Evolutionary conservation across 352 stramenopile genomes (phyloP), one percentile per base, ranked within the genome.

Genomic region (Pythium sp.): DNA sequence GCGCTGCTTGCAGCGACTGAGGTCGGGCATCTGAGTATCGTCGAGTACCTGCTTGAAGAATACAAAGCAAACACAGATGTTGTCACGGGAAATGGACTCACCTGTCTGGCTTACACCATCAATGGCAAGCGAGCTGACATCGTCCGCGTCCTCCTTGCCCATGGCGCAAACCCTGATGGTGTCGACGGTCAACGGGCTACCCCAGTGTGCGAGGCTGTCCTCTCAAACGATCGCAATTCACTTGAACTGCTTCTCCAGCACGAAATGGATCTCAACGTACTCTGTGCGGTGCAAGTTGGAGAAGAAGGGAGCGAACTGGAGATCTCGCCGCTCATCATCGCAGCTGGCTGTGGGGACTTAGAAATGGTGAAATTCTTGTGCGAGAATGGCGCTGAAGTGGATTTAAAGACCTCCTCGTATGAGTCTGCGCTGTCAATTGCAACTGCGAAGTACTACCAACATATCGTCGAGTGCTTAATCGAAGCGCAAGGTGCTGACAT

Each of bases 301-400:
- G 51, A n/a, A 22, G 24, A 34, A 12, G 12, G 30, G 14, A 22
- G 38, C 38, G 38, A 58, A 11, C 51, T 58, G 22, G 51, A 58
- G 51, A 58, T 36, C 24, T 58, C 51, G 51, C 51, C 51, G 30
- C 22, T 58, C 51, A 58, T 58, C 24, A 15, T 58, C 24, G 51
- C 51, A 58, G 51, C 51, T 34, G 51, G 51, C 51, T 20, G 22
- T 30, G 51, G 51, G 14, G 15, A 36, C 18, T 11, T 58, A 1
- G 6, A 34, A 8, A 15, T 34, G 51, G 24, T 11, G 22, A 32
- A 58, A 30, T n/a, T 3, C 26, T 5, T 58, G 51, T 34, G 22
- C 11, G 51, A 58, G 51, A 58, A 58, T 22, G 51, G 51, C 24
- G 51, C 24, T 34, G 51, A 58, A 34, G 51, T 58, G 14, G 51